phyloP scores from a whole-genome alignment of 1,139 yeast species.

The Saccharomyces hybrid region DNA sequence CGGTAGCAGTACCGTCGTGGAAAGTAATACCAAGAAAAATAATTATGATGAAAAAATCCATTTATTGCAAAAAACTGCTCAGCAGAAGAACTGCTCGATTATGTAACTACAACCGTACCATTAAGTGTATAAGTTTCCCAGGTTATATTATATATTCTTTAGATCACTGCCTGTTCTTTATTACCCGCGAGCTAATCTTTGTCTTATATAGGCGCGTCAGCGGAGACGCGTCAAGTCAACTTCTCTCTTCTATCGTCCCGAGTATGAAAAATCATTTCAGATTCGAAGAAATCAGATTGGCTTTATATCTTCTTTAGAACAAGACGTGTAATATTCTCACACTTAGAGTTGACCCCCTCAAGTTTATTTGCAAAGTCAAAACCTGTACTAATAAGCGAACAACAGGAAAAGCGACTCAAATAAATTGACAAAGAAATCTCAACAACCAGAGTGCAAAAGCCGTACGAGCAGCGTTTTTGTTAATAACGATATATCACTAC shows the following conservation, averaged over 20 bases:
- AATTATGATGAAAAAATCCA: neutral
- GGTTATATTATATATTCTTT: neutral
- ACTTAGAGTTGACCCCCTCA: neutral
- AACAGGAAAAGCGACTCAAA: neutral
- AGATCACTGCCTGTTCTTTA: neutral
- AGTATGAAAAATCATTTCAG: neutral
- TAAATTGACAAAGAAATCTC: neutral
- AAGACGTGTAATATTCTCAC: neutral
- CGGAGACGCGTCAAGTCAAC: neutral
- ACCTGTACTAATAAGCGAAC: too few relatives aligned
- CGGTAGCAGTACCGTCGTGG: neutral
- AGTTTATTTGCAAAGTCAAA: too few relatives aligned
- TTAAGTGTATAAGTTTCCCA: neutral
- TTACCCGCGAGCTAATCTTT: neutral
- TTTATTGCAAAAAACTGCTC: neutral
- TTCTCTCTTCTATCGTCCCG: neutral
- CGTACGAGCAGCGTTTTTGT: neutral
- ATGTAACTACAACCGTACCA: neutral
- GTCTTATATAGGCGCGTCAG: neutral
- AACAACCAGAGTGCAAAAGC: neutral
- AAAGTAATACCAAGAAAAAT: neutral
- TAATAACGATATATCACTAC: neutral
- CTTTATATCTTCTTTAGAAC: neutral
- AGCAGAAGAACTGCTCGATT: neutral
- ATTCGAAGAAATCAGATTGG: neutral